Evolutionary conservation across 2,329 filamentous ascomycete genomes (phyloP), one percentile per base, ranked within the genome.

Genomic region (Colletotrichum kahawae): DNA sequence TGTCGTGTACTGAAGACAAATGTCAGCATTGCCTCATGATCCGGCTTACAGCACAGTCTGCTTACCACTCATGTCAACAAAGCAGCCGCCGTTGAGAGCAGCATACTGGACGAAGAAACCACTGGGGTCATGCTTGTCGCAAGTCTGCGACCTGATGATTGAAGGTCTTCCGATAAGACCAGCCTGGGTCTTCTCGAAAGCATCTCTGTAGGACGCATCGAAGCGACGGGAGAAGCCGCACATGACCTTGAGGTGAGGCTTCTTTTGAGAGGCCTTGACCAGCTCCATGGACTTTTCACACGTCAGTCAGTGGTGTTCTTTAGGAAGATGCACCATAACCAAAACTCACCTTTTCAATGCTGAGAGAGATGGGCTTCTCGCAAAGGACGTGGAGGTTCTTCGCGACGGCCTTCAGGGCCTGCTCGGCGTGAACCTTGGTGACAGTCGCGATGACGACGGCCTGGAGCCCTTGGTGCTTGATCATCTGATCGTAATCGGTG

Each of bases 81-180:
- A 94, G 80, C 93, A 93, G 21, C 92, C 92, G 27, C 93, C 92
- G 3, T 86, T 90, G 83, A 90, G 92, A 77, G 91, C 86, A 10
- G 92, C 91, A 82, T 94, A 94, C 24, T 88, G 86, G 68, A 94
- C 91, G 81, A 93, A 94, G 86, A 93, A 94, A 54, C 92, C 92
- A 0, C 87, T 87, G 0, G 91, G 90, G 74, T 93, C 91, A 70
- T 90, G 87, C 81, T 91, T 92, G 83, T 94, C 92, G 82, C 91
- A 93, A 1, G 92, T 94, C 82, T 94, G 92, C 43, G 88, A 91
- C 77, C 92, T 90, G 78, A 94, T 86, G 59, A 94, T 86, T 9
- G 88, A 88, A 1, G 91, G 89, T 0, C 87, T 85, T 5, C 92
- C 92, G 75, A 94, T 93, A 33, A 85, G 78, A 10, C 92, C 92